A percentile compares a stretch with the other conserved stretches of the same genome.
These are phyloP conservation scores for Trifolium pratense DNA, from an alignment of 306 rosid species.

Conservation along the genomic window DNA sequence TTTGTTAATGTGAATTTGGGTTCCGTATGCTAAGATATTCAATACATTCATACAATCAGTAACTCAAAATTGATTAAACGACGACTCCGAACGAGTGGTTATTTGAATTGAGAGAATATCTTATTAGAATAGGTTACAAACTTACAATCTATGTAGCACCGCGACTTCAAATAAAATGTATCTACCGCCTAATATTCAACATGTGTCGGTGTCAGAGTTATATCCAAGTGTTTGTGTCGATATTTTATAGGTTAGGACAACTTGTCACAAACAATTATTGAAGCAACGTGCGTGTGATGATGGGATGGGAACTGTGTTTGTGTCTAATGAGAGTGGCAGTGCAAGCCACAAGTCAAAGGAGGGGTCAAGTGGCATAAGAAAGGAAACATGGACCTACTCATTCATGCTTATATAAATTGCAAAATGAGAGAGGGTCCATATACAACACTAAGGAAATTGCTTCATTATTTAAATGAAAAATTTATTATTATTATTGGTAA, in stretches of 20 bases:
- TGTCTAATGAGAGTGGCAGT: conserved; percentile 22
- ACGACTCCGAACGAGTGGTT: fast-evolving
- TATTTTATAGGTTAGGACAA: not conserved
- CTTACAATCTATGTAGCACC: not conserved
- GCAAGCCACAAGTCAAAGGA: conserved; percentile 37
- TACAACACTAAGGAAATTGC: not conserved
- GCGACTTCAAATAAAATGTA: not conserved
- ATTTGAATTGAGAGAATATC: not conserved
- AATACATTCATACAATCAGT: not conserved
- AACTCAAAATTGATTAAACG: not conserved
- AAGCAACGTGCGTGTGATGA: conserved; percentile 42
- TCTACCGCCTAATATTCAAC: not conserved
- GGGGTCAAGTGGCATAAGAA: conserved; percentile 34
- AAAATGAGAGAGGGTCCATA: conserved; percentile 41
- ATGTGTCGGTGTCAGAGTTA: not conserved
- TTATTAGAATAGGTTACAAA: not conserved
- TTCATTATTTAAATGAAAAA: conserved; percentile 17
- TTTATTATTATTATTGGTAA: conserved; percentile 1
- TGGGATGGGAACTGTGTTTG: conserved; percentile 25
- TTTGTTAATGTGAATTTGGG: not conserved
- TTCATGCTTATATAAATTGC: conserved; percentile 1
- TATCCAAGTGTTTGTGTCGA: not conserved
- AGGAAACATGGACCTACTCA: conserved; percentile 44
- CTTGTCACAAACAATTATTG: conserved; percentile 38
- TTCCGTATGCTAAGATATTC: not conserved